A percentile compares a stretch with the other conserved stretches of the same genome.
Conservation (phyloP, 495 filamentous ascomycete species). For the Penicillium malachiteum region DNA sequence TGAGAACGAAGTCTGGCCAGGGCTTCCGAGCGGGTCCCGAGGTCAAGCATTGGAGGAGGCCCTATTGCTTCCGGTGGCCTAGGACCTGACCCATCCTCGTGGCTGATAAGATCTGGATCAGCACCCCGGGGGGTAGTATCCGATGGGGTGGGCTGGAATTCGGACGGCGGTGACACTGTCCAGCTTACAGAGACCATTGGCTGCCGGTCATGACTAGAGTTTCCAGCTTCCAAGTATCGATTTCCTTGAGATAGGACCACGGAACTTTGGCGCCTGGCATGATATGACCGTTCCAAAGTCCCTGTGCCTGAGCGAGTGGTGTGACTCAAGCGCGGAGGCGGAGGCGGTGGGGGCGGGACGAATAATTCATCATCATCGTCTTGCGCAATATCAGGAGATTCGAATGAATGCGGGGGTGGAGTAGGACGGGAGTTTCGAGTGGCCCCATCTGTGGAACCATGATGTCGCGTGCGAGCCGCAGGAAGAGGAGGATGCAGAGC, state of each 20-base stretch:
- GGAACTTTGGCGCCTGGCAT: constrained; percentile 46
- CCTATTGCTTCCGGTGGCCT: constrained; percentile 14
- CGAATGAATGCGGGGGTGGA: constrained; percentile 31
- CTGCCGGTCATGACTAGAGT: constrained; percentile 32
- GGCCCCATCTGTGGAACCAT: constrained; percentile 37
- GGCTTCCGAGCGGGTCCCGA: constrained; percentile 14
- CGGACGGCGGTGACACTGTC: constrained; percentile 40
- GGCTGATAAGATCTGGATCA: constrained; percentile 9
- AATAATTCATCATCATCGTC: constrained; percentile 14
- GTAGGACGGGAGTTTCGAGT: constrained; percentile 43
- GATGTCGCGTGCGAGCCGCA: constrained; percentile 34
- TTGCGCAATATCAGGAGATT: constrained; percentile 27
- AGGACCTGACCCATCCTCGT: constrained; percentile 8
- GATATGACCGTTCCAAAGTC: constrained; percentile 28
- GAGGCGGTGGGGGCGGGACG: not conserved
- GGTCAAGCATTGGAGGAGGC: constrained; percentile 18
- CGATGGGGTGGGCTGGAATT: constrained; percentile 25
- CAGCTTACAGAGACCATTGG: constrained; percentile 37
- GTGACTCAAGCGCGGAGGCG: constrained; percentile 10
- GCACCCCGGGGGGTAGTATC: constrained; percentile 20
- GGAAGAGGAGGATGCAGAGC: constrained; percentile 25
- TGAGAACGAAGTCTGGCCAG: constrained; percentile 28
- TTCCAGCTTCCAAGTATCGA: constrained; percentile 20
- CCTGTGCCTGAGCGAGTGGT: constrained; percentile 18
- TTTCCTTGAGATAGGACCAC: constrained; percentile 43